Base-by-base conservation (phyloP, 1,284 basidiomycete genomes). In the Dichomitus squalens region DNA sequence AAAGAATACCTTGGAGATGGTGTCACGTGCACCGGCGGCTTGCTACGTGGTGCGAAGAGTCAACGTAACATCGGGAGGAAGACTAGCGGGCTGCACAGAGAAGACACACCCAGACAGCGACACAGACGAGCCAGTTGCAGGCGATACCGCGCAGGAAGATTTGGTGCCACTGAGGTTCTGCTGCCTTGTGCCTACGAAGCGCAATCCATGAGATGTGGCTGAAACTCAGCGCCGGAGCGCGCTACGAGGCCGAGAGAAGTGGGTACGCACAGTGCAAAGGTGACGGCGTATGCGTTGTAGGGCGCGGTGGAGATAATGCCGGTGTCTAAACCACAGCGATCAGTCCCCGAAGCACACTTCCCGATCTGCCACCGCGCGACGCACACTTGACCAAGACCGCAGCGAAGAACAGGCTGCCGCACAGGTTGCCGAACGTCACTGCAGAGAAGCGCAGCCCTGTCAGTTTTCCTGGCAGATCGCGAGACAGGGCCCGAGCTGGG, bases 71-170 rank as follows among this genome's bases (percentile, higher is more conserved):
- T n/a, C n/a, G n/a, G n/a, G n/a, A n/a, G n/a, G n/a, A n/a, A n/a
- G n/a, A n/a, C n/a, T n/a, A n/a, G n/a, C n/a, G n/a, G n/a, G n/a
- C n/a, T n/a, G n/a, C n/a, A n/a, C n/a, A n/a, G n/a, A n/a, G n/a
- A 18, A 7, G 20, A 70, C 85, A 33, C 58, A 88, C 87, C 86
- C 90, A 92, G 54, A 92, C 79, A 4, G 89, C 90, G n/a, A 90
- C 74, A 61, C 81, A 88, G 34, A 92, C 90, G 2, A 92, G 76
- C 84, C 87, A 89, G 64, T 92, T 92, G 64, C 90, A 92, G 4
- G 82, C 90, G 61, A 92, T 89, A 0, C 88, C 90, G 20, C 89
- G 79, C 18, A 91, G 71, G 73, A 92, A 87, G 47, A 92, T 87
- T 68, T 92, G 83, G 68, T 88, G 78, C 87, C 87, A 90, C 38